Conservation (phyloP, 2,329 filamentous ascomycete genomes). For the Sphaerulina musiva region DNA sequence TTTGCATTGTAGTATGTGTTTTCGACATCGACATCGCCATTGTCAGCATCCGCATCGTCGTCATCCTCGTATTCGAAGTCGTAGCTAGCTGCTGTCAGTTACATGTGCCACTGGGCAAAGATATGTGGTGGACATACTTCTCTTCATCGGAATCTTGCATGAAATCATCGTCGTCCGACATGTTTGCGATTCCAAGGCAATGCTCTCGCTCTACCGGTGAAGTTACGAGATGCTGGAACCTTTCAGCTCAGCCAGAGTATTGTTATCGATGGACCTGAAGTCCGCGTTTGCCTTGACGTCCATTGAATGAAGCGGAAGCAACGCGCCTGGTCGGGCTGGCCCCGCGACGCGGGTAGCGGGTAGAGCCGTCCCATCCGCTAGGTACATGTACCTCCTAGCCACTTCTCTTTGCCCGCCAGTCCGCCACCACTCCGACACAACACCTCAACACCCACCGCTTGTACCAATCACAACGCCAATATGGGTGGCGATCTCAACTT, state of each 20-base stretch:
- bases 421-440: background rate
- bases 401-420: background rate
- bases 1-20: conserved; percentile 99
- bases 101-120: conserved; percentile 8
- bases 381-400: background rate
- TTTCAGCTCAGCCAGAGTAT: background rate
- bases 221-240: background rate
- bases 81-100: conserved; percentile 49
- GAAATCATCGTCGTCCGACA: conserved; percentile 84
- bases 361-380: background rate
- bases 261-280: background rate
- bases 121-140: conserved; percentile 51
- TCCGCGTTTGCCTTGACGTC: background rate
- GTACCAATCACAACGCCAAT: conserved; percentile 37
- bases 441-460: background rate
- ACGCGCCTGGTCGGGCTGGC: background rate
- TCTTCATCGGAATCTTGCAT: conserved; percentile 89
- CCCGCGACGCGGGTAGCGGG: background rate
- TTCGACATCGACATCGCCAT: conserved; percentile 87
- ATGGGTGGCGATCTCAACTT: conserved; percentile 96
- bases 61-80: conserved; percentile 98
- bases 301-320: background rate
- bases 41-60: conserved; percentile 81
- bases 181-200: conserved; percentile 36
- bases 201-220: background rate